These are phyloP conservation scores for Flueggea neowawraea DNA, from an alignment of 441 rosid species.

Conservation along the genomic window DNA sequence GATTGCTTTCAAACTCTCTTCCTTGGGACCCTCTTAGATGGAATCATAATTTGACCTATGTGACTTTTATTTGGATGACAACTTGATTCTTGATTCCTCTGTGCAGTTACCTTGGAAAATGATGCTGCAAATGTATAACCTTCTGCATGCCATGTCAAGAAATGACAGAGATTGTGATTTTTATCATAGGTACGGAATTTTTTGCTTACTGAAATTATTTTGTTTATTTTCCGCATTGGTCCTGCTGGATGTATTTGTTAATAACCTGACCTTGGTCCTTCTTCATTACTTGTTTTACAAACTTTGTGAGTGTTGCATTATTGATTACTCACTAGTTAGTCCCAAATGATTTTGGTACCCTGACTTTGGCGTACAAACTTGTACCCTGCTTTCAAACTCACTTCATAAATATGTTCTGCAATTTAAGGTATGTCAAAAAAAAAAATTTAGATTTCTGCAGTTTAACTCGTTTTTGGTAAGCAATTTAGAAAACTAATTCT, in stretches of 20 bases:
- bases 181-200: constrained; percentile 81
- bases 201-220: constrained; percentile 9
- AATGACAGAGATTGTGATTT: constrained; percentile 96
- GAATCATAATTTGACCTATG: not conserved
- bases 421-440: no score
- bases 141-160: constrained; percentile 91
- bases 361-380: no score
- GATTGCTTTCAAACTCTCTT: no score
- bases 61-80: constrained; percentile 16
- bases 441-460: no score
- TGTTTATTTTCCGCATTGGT: constrained; percentile 7
- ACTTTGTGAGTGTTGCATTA: not conserved
- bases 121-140: constrained; percentile 96
- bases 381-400: no score
- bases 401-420: no score
- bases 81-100: constrained; percentile 18
- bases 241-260: constrained; percentile 5
- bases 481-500: no score
- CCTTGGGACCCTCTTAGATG: no score
- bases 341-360: no score
- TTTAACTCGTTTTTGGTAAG: no score
- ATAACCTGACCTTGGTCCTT: constrained; percentile 7
- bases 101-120: constrained; percentile 95
- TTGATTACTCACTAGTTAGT: no score
- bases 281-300: not conserved